A percentile compares a stretch with the other conserved stretches of the same genome.
These are phyloP conservation scores for Saprolegnia parasitica DNA, from an alignment of 352 stramenopile species.

Conservation along the genomic window DNA sequence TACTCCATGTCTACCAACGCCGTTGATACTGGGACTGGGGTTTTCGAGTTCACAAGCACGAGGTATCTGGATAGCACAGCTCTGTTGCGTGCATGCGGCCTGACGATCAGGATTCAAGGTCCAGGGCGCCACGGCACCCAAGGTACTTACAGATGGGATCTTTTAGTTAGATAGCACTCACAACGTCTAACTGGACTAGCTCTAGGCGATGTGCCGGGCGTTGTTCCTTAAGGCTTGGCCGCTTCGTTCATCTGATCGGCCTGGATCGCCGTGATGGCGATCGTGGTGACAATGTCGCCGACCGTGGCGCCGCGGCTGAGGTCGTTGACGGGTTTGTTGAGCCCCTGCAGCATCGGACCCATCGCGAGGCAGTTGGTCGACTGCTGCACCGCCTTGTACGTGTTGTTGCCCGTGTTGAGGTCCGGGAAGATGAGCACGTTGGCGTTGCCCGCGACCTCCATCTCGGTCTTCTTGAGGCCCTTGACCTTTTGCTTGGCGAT, in stretches of 20 bases:
- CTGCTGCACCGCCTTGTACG: conserved; percentile 82
- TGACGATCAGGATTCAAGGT: too few species aligned
- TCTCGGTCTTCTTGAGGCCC: conserved; percentile 44
- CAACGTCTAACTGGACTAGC: too few species aligned
- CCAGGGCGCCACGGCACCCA: too few species aligned
- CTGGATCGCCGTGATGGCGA: conserved; percentile 84
- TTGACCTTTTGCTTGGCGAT: conserved; percentile 83
- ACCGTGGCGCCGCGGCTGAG: conserved; percentile 79
- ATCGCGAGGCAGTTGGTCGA: conserved; percentile 38
- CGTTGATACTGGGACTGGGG: too few species aligned
- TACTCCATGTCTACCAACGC: too few species aligned
- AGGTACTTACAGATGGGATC: too few species aligned
- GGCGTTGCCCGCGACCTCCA: conserved; percentile 65
- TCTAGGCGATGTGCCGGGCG: too few species aligned
- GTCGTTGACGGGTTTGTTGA: conserved; percentile 86
- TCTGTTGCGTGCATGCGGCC: too few species aligned
- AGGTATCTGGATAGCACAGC: too few species aligned
- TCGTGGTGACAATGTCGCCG: conserved; percentile 87
- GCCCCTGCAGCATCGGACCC: conserved; percentile 83
- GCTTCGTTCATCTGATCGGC: conserved; percentile 50
- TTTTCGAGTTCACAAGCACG: too few species aligned
- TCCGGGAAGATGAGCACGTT: conserved; percentile 86
- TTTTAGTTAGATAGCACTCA: too few species aligned
- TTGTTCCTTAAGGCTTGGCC: too few species aligned
- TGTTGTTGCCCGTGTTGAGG: conserved; percentile 86